Percentiles rank a stretch among this genome's conserved stretches.
These are phyloP conservation scores for Fusarium chuoi DNA, from an alignment of 2,329 filamentous ascomycete species.

Conservation along the genomic window DNA sequence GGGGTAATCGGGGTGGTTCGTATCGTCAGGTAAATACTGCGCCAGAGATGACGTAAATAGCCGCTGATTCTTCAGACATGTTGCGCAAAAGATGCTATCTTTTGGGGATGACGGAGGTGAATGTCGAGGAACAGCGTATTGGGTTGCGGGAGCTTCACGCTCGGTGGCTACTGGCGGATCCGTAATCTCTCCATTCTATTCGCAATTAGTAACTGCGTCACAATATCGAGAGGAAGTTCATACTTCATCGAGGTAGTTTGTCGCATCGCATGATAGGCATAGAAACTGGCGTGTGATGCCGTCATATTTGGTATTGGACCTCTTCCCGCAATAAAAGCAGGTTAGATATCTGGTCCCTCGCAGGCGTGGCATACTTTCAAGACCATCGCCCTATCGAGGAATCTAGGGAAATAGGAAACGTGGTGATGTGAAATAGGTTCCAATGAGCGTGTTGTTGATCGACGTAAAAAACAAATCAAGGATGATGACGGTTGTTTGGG, in stretches of 20 bases:
- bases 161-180: slow-evolving; percentile 77
- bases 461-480: slow-evolving; percentile 20
- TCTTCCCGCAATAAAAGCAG: slow-evolving; percentile 87
- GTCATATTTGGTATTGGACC: slow-evolving; percentile 69
- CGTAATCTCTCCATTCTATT: slow-evolving; percentile 84
- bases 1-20: slow-evolving; percentile 73
- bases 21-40: slow-evolving; percentile 77
- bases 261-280: slow-evolving; percentile 82
- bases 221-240: fast-evolving
- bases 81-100: slow-evolving; percentile 71
- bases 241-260: slow-evolving; percentile 91
- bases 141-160: slow-evolving; percentile 53
- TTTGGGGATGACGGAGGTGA: slow-evolving; percentile 20
- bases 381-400: slow-evolving; percentile 5
- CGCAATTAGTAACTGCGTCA: slow-evolving; percentile 1
- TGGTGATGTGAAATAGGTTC: not conserved
- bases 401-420: not conserved
- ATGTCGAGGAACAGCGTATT: slow-evolving; percentile 59
- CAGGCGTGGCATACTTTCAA: slow-evolving; percentile 56
- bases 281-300: slow-evolving; percentile 72
- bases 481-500: slow-evolving; percentile 26
- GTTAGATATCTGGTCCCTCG: slow-evolving; percentile 59
- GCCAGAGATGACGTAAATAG: slow-evolving; percentile 80
- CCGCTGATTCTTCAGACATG: slow-evolving; percentile 89
- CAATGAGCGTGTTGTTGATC: slow-evolving; percentile 18